These are phyloP conservation scores for Remersonia thermophila DNA, from an alignment of 2,329 filamentous ascomycete species.

Conservation along the genomic window DNA sequence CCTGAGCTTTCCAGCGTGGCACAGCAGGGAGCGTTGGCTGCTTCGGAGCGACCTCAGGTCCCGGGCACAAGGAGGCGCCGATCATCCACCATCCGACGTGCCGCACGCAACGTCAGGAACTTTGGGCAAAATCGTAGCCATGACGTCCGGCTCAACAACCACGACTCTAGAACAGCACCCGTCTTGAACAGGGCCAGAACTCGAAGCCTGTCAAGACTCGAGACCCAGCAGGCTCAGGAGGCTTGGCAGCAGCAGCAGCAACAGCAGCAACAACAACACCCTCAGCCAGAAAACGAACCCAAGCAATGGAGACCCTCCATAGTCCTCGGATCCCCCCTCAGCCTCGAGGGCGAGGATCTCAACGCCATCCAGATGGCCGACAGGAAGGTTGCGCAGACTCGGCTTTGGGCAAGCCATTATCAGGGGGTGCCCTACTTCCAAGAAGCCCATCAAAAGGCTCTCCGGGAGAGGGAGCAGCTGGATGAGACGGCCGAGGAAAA, in stretches of 20 bases:
- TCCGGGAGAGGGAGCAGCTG: slow-evolving; percentile 15
- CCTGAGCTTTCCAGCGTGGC: too few relatives aligned
- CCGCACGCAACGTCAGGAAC: slow-evolving; percentile 5
- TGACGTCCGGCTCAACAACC: not conserved
- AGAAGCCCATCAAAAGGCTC: slow-evolving; percentile 13
- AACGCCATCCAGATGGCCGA: slow-evolving; percentile 26
- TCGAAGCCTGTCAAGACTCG: slow-evolving; percentile 3
- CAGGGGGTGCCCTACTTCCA: slow-evolving; percentile 8
- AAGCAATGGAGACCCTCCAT: slow-evolving; percentile 21
- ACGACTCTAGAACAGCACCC: not conserved
- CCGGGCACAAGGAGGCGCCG: slow-evolving; percentile 1
- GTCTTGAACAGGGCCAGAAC: slow-evolving; percentile 3
- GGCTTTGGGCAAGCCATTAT: slow-evolving; percentile 11
- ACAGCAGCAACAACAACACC: not conserved
- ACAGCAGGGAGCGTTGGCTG: too few relatives aligned
- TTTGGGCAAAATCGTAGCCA: slow-evolving; percentile 6
- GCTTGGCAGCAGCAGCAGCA: too few relatives aligned
- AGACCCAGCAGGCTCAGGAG: not conserved
- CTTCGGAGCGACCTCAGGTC: too few relatives aligned
- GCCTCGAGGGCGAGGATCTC: slow-evolving; percentile 22
- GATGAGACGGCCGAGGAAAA: slow-evolving; percentile 21
- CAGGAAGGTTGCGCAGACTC: slow-evolving; percentile 26
- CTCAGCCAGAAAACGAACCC: slow-evolving; percentile 10
- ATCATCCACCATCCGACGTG: slow-evolving; percentile 1
- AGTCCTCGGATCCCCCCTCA: slow-evolving; percentile 24